Evolutionary conservation across 2,329 filamentous ascomycete species (phyloP), one percentile per base, ranked within the genome.

Genomic region (Pseudonectria foliicola): DNA sequence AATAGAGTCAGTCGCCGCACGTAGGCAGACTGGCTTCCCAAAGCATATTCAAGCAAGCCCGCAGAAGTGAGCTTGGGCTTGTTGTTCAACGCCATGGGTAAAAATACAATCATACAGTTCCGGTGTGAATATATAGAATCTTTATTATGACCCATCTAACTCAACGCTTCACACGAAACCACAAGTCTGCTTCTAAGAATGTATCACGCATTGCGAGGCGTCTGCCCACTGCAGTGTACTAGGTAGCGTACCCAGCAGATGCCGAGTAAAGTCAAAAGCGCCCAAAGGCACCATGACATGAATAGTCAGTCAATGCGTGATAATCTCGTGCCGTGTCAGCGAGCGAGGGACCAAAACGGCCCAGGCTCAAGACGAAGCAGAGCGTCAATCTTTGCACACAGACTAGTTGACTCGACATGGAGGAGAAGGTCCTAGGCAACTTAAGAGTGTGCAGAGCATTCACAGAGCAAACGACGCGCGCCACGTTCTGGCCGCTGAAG

Each of bases 361-460:
- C 46, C 51, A 47, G 40, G 52, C 55, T 60, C 63, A 61, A 57
- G 62, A 63, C 59, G 49, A 55, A 55, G 50, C 49, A 59, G 62
- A 62, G 65, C 60, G 53, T 75, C 64, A 39, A 74, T 95, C 72
- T 95, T 71, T 85, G 88, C 88, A 93, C 83, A 80, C 78, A 85
- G 88, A 95, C 88, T 92, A 80, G 89, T 92, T 80, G 82, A 80
- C 85, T 88, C 77, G 77, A 79, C 80, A 90, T 75, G 75, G 83
- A 73, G 67, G 67, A 75, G 71, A 57, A 70, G 60, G 65, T 67
- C 78, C 75, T 75, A 88, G 86, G 76, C 85, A 94, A 92, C 88
- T 95, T 84, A 95, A 94, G 82, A 84, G 85, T 82, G 84, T 90
- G 87, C 87, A 84, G 60, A 60, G 52, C 44, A 27, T 35, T 36